These are phyloP conservation scores for Glutinoglossum americanum DNA, from an alignment of 495 filamentous ascomycete genomes.

Conservation along the genomic window DNA sequence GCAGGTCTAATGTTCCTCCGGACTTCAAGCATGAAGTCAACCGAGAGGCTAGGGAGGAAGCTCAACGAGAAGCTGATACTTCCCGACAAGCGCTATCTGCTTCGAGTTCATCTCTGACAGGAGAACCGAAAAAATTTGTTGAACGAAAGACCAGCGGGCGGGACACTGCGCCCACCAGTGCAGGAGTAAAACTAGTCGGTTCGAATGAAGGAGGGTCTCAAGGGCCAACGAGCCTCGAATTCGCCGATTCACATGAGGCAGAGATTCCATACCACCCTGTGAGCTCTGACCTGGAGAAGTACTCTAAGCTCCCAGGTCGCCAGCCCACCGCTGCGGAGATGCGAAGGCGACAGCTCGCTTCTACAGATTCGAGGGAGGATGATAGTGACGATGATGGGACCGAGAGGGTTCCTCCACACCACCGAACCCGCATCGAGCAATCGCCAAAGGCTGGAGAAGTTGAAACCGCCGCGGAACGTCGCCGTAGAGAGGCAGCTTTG, in stretches of 20 bases:
- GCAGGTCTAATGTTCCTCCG: conserved; percentile 40
- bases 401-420: conserved; percentile 2
- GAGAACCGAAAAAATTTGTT: not conserved
- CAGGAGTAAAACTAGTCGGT: not conserved
- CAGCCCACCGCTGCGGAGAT: conserved; percentile 3
- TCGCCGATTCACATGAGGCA: not conserved
- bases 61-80: too few species aligned
- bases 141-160: not conserved
- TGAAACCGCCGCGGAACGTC: conserved; percentile 6
- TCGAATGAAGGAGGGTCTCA: not conserved
- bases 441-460: not conserved
- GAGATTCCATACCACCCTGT: conserved; percentile 5
- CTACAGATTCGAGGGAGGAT: not conserved
- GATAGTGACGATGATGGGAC: conserved; percentile 6
- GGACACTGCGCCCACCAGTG: not conserved
- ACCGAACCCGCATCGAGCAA: not conserved
- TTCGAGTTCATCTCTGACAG: not conserved
- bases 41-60: not conserved
- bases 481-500: conserved; percentile 5
- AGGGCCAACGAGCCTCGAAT: not conserved
- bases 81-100: not conserved
- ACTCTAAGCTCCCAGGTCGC: not conserved
- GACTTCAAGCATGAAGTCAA: conserved; percentile 19
- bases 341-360: conserved; percentile 1
- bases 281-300: not conserved